Evolutionary conservation across 2,329 filamentous ascomycete species (phyloP), one percentile per base, ranked within the genome.

Genomic region (Anthostomella pinea): DNA sequence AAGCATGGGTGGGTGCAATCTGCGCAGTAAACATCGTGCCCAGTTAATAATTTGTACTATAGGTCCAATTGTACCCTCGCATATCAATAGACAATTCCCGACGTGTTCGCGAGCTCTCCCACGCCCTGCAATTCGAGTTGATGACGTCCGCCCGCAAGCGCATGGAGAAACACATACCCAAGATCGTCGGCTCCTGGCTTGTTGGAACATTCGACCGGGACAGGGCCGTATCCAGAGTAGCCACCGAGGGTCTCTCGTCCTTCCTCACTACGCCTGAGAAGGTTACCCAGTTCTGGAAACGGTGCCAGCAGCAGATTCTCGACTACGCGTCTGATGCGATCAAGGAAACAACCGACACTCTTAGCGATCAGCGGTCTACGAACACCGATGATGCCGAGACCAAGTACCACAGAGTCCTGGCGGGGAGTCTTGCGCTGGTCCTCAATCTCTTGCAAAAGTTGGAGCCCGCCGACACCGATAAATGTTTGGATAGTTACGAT

Each of bases 141-240:
- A 65, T 81, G 53, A 74, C 73, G 48, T 77, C 76, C 4, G 73
- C 75, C 5, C 85, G 88, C 31, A 95, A 93, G 69, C 80, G 89
- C 43, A 87, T 95, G 66, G 88, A 87, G 45, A 86, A 79, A 46
- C 75, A 84, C 51, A 73, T 98, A 44, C 81, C 87, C 9, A 81
- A 77, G 41, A 72, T 94, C 22, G 81, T 94, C 29, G 89, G 85
- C 8, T 75, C 87, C n/a, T 98, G 94, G 93, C 74, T 97, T 9
- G 85, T 87, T 6, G 93, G 91, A 1, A 77, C 85, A 2, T 95
- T 89, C 57, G 93, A 98, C 60, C 84, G 79, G 48, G 91, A 98
- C 57, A 80, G 81, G 37, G 73, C 74, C 13, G 88, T 89, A 10
- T 73, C 85, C 6, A 79, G 81, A 39, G 80, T 87, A n/a, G 89